Percentiles rank a stretch among this genome's conserved stretches.
phyloP scores from a whole-genome alignment of 83 land plant genomes.

The Picea abies region DNA sequence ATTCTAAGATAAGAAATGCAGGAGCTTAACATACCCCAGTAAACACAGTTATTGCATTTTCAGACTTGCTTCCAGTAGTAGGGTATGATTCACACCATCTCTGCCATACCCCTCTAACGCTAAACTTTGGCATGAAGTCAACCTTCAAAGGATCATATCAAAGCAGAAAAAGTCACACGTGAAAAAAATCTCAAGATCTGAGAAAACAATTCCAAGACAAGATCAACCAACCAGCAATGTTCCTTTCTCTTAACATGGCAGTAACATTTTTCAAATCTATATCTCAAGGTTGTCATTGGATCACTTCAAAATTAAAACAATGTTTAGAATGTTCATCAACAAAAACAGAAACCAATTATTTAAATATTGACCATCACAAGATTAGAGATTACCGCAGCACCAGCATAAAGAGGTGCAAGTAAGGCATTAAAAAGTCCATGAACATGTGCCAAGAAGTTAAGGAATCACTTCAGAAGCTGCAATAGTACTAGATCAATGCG shows the following conservation, averaged over 20 bases:
- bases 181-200: neutral
- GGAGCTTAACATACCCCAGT: slow-evolving; percentile 79
- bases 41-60: slow-evolving; percentile 81
- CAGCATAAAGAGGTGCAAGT: slow-evolving; percentile 95
- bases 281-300: neutral
- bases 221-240: neutral
- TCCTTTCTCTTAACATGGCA: neutral
- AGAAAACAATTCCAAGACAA: neutral
- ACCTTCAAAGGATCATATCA: slow-evolving; percentile 52
- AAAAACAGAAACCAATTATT: neutral
- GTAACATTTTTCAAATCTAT: neutral
- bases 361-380: neutral
- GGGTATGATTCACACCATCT: slow-evolving; percentile 94
- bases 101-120: slow-evolving; percentile 94
- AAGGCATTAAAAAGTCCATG: slow-evolving; percentile 98
- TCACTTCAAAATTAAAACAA: neutral
- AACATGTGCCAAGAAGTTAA: slow-evolving; percentile 76
- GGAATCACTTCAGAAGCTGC: slow-evolving; percentile 25
- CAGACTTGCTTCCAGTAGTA: slow-evolving; percentile 42
- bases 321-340: neutral
- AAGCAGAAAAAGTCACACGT: neutral
- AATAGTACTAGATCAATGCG: neutral
- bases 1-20: slow-evolving; percentile 3
- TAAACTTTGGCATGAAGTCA: slow-evolving; percentile 96
- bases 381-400: slow-evolving; percentile 65